Base-by-base conservation (phyloP, 495 filamentous ascomycete species). In the Lasiosphaeria miniovina region DNA sequence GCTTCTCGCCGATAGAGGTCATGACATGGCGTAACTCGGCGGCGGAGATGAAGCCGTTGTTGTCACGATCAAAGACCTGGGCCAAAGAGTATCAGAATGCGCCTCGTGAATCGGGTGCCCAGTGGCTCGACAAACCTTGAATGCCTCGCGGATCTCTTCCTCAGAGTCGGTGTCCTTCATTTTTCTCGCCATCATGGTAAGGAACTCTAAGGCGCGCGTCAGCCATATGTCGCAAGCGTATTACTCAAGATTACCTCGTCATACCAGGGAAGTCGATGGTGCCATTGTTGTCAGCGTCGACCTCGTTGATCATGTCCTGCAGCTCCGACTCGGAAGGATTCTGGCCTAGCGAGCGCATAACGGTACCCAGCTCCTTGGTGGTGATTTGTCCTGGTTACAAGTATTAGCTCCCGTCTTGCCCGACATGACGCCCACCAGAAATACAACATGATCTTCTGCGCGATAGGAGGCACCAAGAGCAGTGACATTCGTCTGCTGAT, bases 91-190 rank as follows among this genome's bases (percentile, higher is more conserved):
- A 54, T 55, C 61, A 59, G 8, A 35, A 24, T 24, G 1, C 9
- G n/a, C 49, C 24, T n/a, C 3, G 5, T 8, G 3, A 7, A 32
- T 9, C 6, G n/a, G 15, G 8, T 6, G 15, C 24, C 24, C 24
- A 4, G 24, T 6, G 2, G 35, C 1, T 8, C 10, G 36, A 58
- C 68, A 38, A 38, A 80, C 75, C 73, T 80, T 81, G 74, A 82
- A 81, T 1, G 80, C 91, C 74, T 96, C 90, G 67, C 95, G 90
- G 71, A 98, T 98, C 77, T 98, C 94, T 81, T 98, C 95, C 80
- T 98, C 95, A 53, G 93, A 97, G 70, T 98, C 94, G 66, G 95
- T 98, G 71, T 98, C 95, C 85, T 98, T 98, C 95, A 98, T 98
- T 82, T 98, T 98, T 69, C 95, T 87, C 55, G 95, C 94, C 94